Conservation (phyloP, 805 yeast species). For the Yamadazyma nakazawae region DNA sequence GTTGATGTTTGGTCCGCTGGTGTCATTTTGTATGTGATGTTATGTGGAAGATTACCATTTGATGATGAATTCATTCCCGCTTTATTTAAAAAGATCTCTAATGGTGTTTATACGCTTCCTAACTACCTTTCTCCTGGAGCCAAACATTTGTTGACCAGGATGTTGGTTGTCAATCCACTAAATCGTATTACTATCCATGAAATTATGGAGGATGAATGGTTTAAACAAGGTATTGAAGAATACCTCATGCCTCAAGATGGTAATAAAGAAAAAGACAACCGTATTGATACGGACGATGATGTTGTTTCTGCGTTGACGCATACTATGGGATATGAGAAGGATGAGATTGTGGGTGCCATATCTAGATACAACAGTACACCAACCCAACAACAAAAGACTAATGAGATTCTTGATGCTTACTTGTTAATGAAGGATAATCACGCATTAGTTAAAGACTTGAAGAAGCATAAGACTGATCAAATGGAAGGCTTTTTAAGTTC, state of each 20-base stretch:
- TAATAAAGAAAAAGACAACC: constrained; percentile 32
- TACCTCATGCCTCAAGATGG: constrained; percentile 64
- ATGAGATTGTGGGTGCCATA: constrained; percentile 75
- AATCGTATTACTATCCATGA: constrained; percentile 91
- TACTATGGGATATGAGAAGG: constrained; percentile 87
- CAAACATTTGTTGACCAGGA: constrained; percentile 72
- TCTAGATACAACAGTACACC: constrained; percentile 37
- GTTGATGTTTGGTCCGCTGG: constrained; percentile 99
- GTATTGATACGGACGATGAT: constrained; percentile 63
- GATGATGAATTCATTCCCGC: constrained; percentile 97
- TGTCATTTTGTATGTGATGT: constrained; percentile 90
- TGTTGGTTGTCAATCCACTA: constrained; percentile 93
- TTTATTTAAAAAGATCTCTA: constrained; percentile 83
- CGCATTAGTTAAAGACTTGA: constrained; percentile 63
- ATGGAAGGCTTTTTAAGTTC: constrained; percentile 58
- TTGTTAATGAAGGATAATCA: constrained; percentile 77
- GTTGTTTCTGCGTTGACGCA: constrained; percentile 69
- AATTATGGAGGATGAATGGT: constrained; percentile 94
- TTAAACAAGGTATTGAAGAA: constrained; percentile 73
- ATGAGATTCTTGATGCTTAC: constrained; percentile 85
- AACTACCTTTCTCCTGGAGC: constrained; percentile 85
- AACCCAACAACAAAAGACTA: constrained; percentile 32
- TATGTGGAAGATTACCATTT: constrained; percentile 92
- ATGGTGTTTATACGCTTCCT: constrained; percentile 90
- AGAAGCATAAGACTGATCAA: constrained; percentile 47